Conservation (phyloP, 192 early-diverging fungal genomes). For the Coemansia sp. region DNA sequence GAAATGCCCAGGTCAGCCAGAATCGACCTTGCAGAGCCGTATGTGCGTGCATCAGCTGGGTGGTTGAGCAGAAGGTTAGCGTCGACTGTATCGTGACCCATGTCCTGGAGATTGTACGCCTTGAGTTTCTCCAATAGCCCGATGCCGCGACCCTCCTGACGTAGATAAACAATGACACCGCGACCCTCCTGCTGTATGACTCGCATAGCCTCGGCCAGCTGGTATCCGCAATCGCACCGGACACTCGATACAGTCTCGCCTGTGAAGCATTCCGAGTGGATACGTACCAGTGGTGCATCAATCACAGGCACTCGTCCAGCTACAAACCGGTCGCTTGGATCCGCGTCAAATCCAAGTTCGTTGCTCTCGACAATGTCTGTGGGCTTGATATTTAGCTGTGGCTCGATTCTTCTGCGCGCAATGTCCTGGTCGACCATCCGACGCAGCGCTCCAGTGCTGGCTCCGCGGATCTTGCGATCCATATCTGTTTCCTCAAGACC, state of each 20-base stretch:
- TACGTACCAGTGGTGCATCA: conserved; percentile 75
- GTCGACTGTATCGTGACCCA: conserved; percentile 90
- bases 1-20: conserved; percentile 75
- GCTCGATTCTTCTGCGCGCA: background rate
- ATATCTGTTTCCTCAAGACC: conserved; percentile 68
- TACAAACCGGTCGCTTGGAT: conserved; percentile 35
- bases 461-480: conserved; percentile 81
- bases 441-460: conserved; percentile 60
- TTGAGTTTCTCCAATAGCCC: conserved; percentile 91
- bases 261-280: conserved; percentile 97
- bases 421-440: conserved; percentile 48
- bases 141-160: conserved; percentile 96
- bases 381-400: background rate
- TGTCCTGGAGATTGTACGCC: conserved; percentile 96
- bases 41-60: conserved; percentile 91
- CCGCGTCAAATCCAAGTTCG: conserved; percentile 25
- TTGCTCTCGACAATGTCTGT: conserved; percentile 2
- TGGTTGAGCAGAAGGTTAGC: conserved; percentile 90
- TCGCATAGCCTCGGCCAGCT: conserved; percentile 88
- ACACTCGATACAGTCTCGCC: conserved; percentile 89
- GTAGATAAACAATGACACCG: conserved; percentile 93
- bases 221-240: conserved; percentile 95
- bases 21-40: conserved; percentile 86
- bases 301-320: conserved; percentile 39
- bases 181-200: conserved; percentile 79